These are phyloP conservation scores for Zygosaccharomyces sapae DNA, from an alignment of 1,139 yeast genomes.

Conservation along the genomic window DNA sequence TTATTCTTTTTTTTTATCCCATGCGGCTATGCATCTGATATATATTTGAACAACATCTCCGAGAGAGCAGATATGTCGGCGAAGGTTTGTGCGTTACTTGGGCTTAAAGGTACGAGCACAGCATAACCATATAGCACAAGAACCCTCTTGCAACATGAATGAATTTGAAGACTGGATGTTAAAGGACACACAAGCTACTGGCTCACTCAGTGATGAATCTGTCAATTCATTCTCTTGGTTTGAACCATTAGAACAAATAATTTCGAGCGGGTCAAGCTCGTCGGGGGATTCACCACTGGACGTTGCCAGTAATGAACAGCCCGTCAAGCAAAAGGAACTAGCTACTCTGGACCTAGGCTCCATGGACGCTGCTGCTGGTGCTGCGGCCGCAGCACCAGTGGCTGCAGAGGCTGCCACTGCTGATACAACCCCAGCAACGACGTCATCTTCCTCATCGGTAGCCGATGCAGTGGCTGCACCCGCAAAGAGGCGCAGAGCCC, in stretches of 20 bases:
- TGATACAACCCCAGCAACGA: constrained; percentile 6
- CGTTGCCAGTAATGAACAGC: constrained; percentile 4
- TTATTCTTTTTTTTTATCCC: background rate
- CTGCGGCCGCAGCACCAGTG: background rate
- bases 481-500: constrained; percentile 43
- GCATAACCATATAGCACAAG: background rate
- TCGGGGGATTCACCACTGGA: constrained; percentile 29
- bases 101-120: too few species aligned
- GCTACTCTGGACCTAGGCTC: constrained; percentile 1
- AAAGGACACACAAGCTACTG: constrained; percentile 11
- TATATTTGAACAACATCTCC: constrained; percentile 4
- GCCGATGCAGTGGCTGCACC: constrained; percentile 4
- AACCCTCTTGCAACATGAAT: constrained; percentile 1
- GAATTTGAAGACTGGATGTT: constrained; percentile 17
- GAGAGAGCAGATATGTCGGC: background rate
- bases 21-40: constrained; percentile 5
- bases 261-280: constrained; percentile 28
- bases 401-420: background rate
- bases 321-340: constrained; percentile 2
- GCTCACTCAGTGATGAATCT: constrained; percentile 11
- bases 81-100: too few species aligned
- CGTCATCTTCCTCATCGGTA: too few species aligned
- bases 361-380: background rate
- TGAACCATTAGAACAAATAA: constrained; percentile 27
- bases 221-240: constrained; percentile 24